Evolutionary conservation across 176 grass and related monocot genomes (phyloP), one percentile per base, ranked within the genome.

Genomic region (Secale cereale): DNA sequence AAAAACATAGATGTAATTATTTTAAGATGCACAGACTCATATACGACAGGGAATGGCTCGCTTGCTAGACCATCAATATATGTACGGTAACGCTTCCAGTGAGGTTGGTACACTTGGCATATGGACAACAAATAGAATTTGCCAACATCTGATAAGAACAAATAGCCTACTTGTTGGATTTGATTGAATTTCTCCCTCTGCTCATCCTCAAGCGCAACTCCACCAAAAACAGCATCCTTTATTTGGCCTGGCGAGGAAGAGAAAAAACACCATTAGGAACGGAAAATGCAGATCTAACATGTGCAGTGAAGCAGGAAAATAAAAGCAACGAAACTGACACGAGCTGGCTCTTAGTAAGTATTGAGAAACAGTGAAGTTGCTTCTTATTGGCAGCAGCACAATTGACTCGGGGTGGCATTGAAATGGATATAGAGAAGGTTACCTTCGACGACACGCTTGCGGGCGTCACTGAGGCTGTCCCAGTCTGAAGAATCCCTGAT

Each of bases 361-460:
- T 22, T 7, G 31, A 81, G 15, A 83, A 20, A 61, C 41, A 77
- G 16, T 27, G 16, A 71, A 56, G n/a, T 32, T 52, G 7, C 19
- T 57, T 57, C 19, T 57, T 57, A 57, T 8, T 57, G 54, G 27
- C 14, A 9, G 61, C 6, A 27, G 36, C 1, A 39, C 8, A 10
- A 36, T 3, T 16, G 26, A 40, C 67, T 48, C 11, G 27, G 62
- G 5, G 33, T 6, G 12, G 54, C 39, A 41, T 0, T 41, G 39
- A 10, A 40, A 40, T 3, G 11, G 39, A 41, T 50, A 4, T 19
- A 50, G 29, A 70, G 61, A 69, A 80, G 20, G 35, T 83, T 78
- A 98, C 96, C 91, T 89, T 98, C 76, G 17, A 98, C 93, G 70
- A 95, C 94, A 26, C 96, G 89, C 88, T 94, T 93, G 70, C 89